These are phyloP conservation scores for Fraxinus cuspidata DNA, from an alignment of 257 asterid species.

Conservation along the genomic window DNA sequence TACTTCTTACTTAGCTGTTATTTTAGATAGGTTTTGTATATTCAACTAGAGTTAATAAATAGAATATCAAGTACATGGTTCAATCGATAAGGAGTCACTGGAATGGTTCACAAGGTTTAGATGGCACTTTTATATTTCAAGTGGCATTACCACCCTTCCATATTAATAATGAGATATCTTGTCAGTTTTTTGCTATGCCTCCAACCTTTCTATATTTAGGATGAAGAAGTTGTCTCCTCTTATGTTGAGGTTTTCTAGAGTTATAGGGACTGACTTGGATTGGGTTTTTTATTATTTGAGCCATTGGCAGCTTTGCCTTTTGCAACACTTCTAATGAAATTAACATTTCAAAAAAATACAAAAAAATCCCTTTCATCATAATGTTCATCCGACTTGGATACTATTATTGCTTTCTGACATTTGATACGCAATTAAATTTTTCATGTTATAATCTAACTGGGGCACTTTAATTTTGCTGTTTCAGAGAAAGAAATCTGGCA, in stretches of 20 bases:
- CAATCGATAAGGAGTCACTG: background rate
- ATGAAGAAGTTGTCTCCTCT: background rate
- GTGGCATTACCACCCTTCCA: background rate
- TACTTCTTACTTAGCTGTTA: background rate
- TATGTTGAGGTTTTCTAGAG: background rate
- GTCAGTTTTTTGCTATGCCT: background rate
- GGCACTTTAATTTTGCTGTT: conserved; percentile 14
- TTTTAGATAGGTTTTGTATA: background rate
- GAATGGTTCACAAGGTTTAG: background rate
- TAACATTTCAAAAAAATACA: background rate
- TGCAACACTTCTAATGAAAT: background rate
- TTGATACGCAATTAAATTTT: too few species aligned
- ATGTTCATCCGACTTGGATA: background rate
- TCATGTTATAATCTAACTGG: too few species aligned
- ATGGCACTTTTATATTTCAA: background rate
- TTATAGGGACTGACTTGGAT: background rate
- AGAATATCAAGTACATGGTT: background rate
- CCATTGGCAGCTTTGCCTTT: conserved; percentile 1
- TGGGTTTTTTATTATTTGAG: background rate
- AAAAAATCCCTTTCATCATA: background rate
- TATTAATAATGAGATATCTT: background rate
- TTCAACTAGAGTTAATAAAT: background rate
- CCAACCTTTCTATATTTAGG: background rate
- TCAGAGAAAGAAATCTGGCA: conserved; percentile 48
- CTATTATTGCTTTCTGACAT: too few species aligned